Evolutionary conservation across 345 rosid species (phyloP).

Genomic region (Iberis pinnata): DNA sequence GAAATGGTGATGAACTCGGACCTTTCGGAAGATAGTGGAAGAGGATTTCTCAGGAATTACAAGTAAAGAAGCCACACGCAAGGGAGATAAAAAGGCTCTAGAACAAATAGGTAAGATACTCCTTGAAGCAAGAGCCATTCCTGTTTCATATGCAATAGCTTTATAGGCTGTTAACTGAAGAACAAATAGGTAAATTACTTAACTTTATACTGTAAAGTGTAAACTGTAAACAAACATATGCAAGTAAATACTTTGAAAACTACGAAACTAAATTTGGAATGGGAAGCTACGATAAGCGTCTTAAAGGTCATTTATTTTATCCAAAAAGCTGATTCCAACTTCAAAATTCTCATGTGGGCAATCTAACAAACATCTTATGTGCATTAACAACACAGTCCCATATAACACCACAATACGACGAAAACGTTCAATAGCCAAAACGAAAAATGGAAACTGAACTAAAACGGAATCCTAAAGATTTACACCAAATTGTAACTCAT

Average conservation of each 20-base stretch:
- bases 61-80: constrained; percentile 23
- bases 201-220: constrained; percentile 8
- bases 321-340: not conserved
- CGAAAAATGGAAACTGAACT: too few relatives aligned
- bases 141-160: constrained; percentile 32
- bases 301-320: too few relatives aligned
- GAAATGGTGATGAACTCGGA: constrained; percentile 20
- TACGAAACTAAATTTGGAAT: not conserved
- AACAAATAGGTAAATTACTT: not conserved
- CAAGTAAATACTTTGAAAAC: constrained; percentile 5
- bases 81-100: constrained; percentile 32
- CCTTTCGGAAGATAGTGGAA: constrained; percentile 16
- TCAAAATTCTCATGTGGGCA: constrained; percentile 9
- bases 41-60: constrained; percentile 18
- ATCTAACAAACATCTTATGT: constrained; percentile 24
- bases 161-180: constrained; percentile 7
- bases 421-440: not conserved
- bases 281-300: too few relatives aligned
- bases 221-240: constrained; percentile 13
- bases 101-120: constrained; percentile 31
- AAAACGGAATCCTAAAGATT: not conserved
- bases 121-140: constrained; percentile 33
- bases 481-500: not conserved
- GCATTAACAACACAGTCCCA: constrained; percentile 6
- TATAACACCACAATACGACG: not conserved